Conservation (phyloP, 2,329 filamentous ascomycete genomes). For the Fusarium buharicum region DNA sequence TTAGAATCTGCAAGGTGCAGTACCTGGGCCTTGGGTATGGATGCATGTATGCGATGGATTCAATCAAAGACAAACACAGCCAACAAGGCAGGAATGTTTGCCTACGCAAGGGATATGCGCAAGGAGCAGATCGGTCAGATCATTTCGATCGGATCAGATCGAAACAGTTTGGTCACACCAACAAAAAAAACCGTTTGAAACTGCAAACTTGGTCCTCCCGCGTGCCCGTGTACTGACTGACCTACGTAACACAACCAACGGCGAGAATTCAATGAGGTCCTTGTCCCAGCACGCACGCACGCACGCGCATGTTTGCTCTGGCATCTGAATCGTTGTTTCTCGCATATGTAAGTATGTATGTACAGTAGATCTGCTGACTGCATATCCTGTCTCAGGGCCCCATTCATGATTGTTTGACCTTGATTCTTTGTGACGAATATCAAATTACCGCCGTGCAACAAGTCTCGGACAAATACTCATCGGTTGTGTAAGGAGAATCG, state of each 20-base stretch:
- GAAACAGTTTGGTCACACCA: background rate
- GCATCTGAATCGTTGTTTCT: too few relatives aligned
- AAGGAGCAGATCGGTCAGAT: constrained; percentile 22
- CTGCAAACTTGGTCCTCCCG: constrained; percentile 6
- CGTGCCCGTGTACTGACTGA: constrained; percentile 10
- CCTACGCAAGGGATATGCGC: constrained; percentile 1
- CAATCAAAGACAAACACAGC: too few relatives aligned
- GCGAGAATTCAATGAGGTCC: background rate
- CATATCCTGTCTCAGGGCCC: constrained; percentile 1
- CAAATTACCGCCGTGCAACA: constrained; percentile 18
- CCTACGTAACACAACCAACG: constrained; percentile 5
- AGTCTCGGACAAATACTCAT: constrained; percentile 11
- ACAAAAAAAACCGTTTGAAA: constrained; percentile 2
- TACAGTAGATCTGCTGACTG: background rate
- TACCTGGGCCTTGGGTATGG: too few relatives aligned
- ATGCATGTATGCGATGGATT: too few relatives aligned
- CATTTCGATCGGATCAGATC: constrained; percentile 22
- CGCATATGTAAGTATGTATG: background rate
- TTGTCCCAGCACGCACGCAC: background rate
- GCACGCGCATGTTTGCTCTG: constrained; percentile 14
- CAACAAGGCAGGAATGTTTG: background rate
- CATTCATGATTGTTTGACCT: constrained; percentile 1
- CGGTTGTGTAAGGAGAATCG: constrained; percentile 10
- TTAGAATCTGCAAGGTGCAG: background rate
- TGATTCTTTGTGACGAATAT: background rate